Conservation (phyloP, 2,329 filamentous ascomycete genomes). For the Colletotrichum musicola region DNA sequence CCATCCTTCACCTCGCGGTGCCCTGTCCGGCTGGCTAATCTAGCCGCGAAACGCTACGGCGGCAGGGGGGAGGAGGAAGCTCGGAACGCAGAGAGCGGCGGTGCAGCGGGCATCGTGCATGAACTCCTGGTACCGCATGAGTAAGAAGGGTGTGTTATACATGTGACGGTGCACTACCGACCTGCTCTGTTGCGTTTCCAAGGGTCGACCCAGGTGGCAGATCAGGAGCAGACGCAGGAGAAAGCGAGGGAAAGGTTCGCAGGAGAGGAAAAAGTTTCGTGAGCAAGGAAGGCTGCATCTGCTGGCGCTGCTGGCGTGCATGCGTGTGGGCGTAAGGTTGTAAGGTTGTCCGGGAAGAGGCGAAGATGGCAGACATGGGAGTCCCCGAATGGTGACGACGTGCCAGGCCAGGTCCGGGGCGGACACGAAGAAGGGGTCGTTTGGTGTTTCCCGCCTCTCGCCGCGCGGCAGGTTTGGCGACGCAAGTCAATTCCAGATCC, state of each 20-base stretch:
- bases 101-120: constrained; percentile 39
- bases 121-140: constrained; percentile 40
- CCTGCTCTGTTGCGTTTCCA: constrained; percentile 20
- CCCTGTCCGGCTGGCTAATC: constrained; percentile 7
- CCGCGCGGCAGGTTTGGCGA: constrained; percentile 35
- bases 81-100: constrained; percentile 23
- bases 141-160: constrained; percentile 30
- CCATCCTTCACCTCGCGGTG: constrained; percentile 18
- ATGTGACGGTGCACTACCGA: constrained; percentile 32
- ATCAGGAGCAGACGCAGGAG: constrained; percentile 16
- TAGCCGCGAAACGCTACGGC: constrained; percentile 31
- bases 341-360: constrained; percentile 22
- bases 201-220: constrained; percentile 15
- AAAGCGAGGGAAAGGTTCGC: no score
- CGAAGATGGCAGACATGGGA: constrained; percentile 38
- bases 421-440: constrained; percentile 21
- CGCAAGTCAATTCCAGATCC: constrained; percentile 28
- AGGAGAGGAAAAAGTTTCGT: constrained; percentile 17
- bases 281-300: constrained; percentile 30
- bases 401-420: constrained; percentile 36
- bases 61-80: constrained; percentile 8
- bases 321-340: constrained; percentile 9
- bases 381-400: constrained; percentile 20
- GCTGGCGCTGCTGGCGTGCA: constrained; percentile 21
- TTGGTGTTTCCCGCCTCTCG: constrained; percentile 33